Evolutionary conservation across 495 filamentous ascomycete species (phyloP), one percentile per base, ranked within the genome.

Genomic region (Penicillium riverlandense): DNA sequence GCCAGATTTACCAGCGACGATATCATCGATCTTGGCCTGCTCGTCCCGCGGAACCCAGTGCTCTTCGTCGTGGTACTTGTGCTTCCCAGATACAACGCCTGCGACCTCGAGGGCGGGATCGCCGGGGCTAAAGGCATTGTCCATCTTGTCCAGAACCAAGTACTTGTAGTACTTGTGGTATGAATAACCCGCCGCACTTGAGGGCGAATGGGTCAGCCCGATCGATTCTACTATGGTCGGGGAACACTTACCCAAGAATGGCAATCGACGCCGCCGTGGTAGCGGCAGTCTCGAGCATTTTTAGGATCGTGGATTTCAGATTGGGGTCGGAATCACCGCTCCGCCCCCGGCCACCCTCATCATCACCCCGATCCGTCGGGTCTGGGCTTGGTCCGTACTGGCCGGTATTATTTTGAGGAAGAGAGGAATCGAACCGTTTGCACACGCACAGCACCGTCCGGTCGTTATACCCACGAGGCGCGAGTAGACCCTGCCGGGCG

Each of bases 41-140:
- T 97, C 89, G 29, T 84, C 79, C 11, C 90, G 76, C 30, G 76
- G 46, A 40, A 96, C 75, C 92, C 92, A 96, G 50, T 90, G 82
- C 45, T 83, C 77, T n/a, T 81, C 72, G 10, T 75, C 64, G 10
- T 65, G 57, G 33, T 71, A 69, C 37, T 76, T 65, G 14, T 70
- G 67, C 28, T 76, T 69, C 11, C 71, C 67, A 37, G 78, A 78
- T 28, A 76, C 78, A 3, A 83, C 71, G n/a, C 86, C 88, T 2
- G 92, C 91, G 11, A 98, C 69, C 35, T 88, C 89, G 2, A 98
- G 74, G 0, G 91, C 89, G 0, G 92, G 92, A 59, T 98, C 92
- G 6, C 92, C 92, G 8, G 87, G 86, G 29, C 81, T 70, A 60
- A 98, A 97, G n/a, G 92, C 92, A 55, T 89, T 83, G 50, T 89